Percentiles rank a stretch among this genome's conserved stretches.
These are phyloP conservation scores for Cynara cardunculus DNA, from an alignment of 129 eudicot species.

Conservation along the genomic window DNA sequence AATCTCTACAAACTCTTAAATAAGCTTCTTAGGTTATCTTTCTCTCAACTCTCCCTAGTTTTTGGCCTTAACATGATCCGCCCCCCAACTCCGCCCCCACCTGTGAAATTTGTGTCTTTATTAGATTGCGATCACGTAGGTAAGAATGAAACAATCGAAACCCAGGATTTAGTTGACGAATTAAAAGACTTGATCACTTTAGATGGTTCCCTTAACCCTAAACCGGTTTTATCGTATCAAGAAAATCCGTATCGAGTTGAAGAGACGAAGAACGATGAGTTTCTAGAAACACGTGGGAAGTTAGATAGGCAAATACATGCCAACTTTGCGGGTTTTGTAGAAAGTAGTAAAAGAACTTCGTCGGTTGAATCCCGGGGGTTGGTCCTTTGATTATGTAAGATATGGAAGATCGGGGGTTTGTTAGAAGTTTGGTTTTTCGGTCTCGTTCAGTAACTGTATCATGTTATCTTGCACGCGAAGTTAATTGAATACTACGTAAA, in stretches of 20 bases:
- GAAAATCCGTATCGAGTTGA: slow-evolving; percentile 13
- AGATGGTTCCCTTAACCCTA: slow-evolving; percentile 22
- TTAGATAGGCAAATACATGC: slow-evolving; percentile 44
- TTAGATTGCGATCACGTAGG: slow-evolving; percentile 46
- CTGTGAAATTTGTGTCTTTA: slow-evolving; percentile 44
- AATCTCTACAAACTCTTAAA: slow-evolving; percentile 21
- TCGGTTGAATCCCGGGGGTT: slow-evolving; percentile 3
- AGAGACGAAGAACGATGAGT: slow-evolving; percentile 11
- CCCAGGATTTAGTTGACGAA: slow-evolving; percentile 36
- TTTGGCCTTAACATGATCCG: slow-evolving; percentile 39
- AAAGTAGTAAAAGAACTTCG: slow-evolving; percentile 20
- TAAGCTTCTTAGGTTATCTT: slow-evolving; percentile 30
- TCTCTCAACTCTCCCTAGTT: slow-evolving; percentile 52
- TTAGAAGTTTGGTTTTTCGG: not conserved
- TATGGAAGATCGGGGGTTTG: slow-evolving; percentile 14
- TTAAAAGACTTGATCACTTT: slow-evolving; percentile 50
- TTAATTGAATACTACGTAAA: slow-evolving; percentile 5
- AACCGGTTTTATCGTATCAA: slow-evolving; percentile 22
- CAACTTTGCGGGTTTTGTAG: slow-evolving; percentile 44
- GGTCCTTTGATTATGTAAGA: slow-evolving; percentile 21
- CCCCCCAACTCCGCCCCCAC: slow-evolving; percentile 10
- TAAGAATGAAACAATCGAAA: slow-evolving; percentile 13
- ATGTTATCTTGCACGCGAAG: not conserved
- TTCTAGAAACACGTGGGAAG: slow-evolving; percentile 16
- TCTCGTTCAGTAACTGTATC: not conserved